These are phyloP conservation scores for Skeletonema potamos DNA, from an alignment of 108 stramenopile species.

Conservation along the genomic window DNA sequence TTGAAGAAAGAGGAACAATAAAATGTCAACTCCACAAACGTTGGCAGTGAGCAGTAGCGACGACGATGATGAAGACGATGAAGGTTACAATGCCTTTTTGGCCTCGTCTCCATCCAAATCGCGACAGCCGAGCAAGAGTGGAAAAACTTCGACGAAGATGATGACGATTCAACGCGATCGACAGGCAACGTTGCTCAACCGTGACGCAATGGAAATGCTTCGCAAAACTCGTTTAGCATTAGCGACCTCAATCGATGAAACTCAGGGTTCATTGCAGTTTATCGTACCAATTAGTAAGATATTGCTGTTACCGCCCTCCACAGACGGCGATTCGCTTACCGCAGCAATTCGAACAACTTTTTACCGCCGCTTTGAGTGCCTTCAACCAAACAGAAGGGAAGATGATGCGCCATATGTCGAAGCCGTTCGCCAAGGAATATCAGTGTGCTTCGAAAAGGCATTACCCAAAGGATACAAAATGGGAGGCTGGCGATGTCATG, in stretches of 20 bases:
- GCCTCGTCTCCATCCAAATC: background rate
- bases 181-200: background rate
- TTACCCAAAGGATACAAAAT: background rate
- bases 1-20: too few relatives aligned
- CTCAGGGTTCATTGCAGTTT: background rate
- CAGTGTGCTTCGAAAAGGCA: background rate
- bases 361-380: background rate
- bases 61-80: background rate
- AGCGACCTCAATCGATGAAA: background rate
- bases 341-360: background rate
- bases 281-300: background rate
- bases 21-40: background rate
- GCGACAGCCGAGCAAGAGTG: background rate
- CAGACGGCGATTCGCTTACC: background rate
- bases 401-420: background rate
- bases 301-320: background rate
- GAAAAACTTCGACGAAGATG: background rate
- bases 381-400: background rate
- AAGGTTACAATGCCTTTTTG: background rate
- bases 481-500: conserved; percentile 24
- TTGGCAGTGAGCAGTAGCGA: too few relatives aligned
- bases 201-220: background rate
- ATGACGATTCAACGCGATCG: background rate
- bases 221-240: background rate
- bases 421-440: background rate